Conservation (phyloP, 2,329 filamentous ascomycete species). For the Talaromyces sp. region DNA sequence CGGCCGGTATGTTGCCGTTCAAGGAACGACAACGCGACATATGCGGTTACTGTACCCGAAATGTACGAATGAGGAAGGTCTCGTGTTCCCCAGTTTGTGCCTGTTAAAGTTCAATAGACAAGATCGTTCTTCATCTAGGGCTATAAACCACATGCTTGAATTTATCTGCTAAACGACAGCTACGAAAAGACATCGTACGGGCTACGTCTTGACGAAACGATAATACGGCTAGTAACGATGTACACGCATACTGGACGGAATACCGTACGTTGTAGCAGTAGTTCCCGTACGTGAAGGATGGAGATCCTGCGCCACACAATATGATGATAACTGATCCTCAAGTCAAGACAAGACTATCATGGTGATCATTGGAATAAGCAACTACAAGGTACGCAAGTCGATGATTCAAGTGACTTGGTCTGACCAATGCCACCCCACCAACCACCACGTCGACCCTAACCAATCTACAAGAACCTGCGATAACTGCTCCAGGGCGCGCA, state of each 20-base stretch:
- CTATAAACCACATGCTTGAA: background rate
- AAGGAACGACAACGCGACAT: background rate
- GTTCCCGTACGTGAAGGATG: background rate
- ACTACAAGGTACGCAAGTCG: background rate
- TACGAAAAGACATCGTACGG: background rate
- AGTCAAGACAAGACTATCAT: background rate
- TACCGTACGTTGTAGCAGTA: background rate
- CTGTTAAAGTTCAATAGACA: conserved; percentile 6
- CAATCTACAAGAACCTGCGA: background rate
- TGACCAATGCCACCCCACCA: background rate
- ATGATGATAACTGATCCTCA: background rate
- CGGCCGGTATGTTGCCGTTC: background rate
- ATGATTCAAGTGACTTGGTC: background rate
- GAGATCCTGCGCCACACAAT: background rate
- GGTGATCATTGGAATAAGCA: background rate
- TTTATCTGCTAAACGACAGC: background rate
- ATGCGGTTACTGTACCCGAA: background rate
- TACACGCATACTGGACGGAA: background rate
- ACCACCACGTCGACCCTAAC: background rate
- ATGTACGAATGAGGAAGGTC: background rate
- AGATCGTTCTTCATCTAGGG: background rate
- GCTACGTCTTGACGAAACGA: background rate
- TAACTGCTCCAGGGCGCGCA: background rate
- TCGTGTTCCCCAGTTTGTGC: background rate
- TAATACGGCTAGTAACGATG: background rate